Evolutionary conservation across 257 asterid genomes (phyloP).

Genomic region (Striga asiatica): DNA sequence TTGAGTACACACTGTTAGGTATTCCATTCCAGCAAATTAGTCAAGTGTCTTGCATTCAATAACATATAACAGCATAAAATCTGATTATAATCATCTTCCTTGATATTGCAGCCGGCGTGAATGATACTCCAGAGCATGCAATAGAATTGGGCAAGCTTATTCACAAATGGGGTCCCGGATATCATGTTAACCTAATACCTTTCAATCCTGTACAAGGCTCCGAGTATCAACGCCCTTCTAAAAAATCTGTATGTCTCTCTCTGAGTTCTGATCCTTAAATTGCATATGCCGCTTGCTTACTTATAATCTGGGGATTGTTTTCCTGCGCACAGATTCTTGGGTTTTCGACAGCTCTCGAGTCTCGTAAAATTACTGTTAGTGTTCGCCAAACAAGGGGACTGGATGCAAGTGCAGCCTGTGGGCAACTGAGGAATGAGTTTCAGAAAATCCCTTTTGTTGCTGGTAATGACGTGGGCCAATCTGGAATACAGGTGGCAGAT

Average conservation of each 20-base stretch:
- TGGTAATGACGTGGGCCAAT: constrained; percentile 24
- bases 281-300: neutral
- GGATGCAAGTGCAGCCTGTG: constrained; percentile 97
- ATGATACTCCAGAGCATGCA: constrained; percentile 67
- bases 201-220: constrained; percentile 77
- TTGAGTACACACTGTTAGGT: constrained; percentile 90
- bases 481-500: constrained; percentile 38
- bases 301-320: constrained; percentile 2
- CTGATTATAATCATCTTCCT: constrained; percentile 5
- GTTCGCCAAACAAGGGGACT: constrained; percentile 88
- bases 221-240: constrained; percentile 69
- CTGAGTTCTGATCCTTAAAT: constrained; percentile 3
- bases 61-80: too few relatives aligned
- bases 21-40: too few relatives aligned
- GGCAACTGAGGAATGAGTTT: constrained; percentile 83
- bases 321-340: constrained; percentile 48
- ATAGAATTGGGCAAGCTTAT: constrained; percentile 70
- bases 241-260: constrained; percentile 44
- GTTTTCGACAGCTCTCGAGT: constrained; percentile 69
- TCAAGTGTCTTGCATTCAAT: too few relatives aligned
- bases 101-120: constrained; percentile 85
- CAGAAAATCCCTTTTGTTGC: constrained; percentile 65
- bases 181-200: constrained; percentile 90
- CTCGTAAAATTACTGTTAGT: constrained; percentile 72
- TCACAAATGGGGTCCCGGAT: constrained; percentile 77